Evolutionary conservation across 2,329 filamentous ascomycete genomes (phyloP).

Genomic region (Penicillium freii): DNA sequence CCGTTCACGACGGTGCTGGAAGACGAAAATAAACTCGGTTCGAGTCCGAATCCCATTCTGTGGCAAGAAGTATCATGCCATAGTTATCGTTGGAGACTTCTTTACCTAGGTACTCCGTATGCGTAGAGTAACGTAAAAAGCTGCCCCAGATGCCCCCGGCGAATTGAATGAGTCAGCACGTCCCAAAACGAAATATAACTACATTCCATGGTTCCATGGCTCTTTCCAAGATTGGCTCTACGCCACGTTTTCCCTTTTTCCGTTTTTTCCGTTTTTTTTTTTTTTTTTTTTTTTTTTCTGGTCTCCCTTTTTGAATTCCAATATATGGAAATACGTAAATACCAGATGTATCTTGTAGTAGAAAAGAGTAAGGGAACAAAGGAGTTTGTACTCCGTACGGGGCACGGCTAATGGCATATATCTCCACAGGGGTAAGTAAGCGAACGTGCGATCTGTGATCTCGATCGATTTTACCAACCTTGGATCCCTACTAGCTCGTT

Average conservation of each 20-base stretch:
- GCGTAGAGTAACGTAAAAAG: neutral
- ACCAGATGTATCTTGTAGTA: too few species aligned
- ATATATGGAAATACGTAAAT: neutral
- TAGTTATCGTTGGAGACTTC: neutral
- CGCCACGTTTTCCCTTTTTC: neutral
- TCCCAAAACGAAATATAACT: neutral
- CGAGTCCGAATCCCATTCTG: neutral
- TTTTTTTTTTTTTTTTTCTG: neutral
- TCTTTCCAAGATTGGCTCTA: neutral
- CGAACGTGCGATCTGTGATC: conserved; percentile 14
- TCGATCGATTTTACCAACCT: conserved; percentile 13
- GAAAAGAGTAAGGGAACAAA: too few species aligned
- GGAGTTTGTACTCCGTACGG: neutral
- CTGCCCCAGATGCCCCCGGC: neutral
- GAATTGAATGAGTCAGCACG: neutral
- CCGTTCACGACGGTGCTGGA: neutral
- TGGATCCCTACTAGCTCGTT: conserved; percentile 15
- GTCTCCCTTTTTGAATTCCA: neutral
- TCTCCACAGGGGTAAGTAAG: conserved; percentile 18
- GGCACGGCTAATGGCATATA: neutral
- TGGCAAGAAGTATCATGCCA: neutral
- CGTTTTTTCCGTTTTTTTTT: too few species aligned
- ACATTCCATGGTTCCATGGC: neutral
- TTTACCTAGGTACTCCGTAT: neutral
- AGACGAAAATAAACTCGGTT: neutral